Percentiles rank a stretch among this genome's conserved stretches.
phyloP scores from a whole-genome alignment of 352 stramenopile genomes.

The Aphanomyces invadans region DNA sequence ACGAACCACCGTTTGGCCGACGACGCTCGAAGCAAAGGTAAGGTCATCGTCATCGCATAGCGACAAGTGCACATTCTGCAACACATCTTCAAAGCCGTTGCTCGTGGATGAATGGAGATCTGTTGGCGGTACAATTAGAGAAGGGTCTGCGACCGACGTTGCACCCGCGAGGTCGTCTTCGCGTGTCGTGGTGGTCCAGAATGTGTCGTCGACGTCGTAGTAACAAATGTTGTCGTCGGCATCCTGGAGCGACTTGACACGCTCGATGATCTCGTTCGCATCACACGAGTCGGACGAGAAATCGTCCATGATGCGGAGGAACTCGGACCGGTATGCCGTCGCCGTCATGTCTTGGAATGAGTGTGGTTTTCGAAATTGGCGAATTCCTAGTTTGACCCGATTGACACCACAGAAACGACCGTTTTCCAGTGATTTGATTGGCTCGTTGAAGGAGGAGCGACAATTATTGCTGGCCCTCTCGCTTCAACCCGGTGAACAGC shows the following conservation, averaged over 20 bases:
- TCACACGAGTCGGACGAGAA: constrained; percentile 59
- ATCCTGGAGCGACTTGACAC: constrained; percentile 60
- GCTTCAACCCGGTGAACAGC: background rate
- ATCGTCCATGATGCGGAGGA: constrained; percentile 71
- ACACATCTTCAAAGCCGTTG: constrained; percentile 43
- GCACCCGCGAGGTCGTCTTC: too few relatives aligned
- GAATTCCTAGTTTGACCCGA: constrained; percentile 13
- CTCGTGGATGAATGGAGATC: background rate
- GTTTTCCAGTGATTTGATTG: constrained; percentile 5
- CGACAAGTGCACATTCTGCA: constrained; percentile 40
- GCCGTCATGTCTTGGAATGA: constrained; percentile 8
- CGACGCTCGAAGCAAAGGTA: background rate
- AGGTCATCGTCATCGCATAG: background rate
- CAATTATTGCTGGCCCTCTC: background rate
- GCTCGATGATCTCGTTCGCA: constrained; percentile 51
- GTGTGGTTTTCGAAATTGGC: background rate
- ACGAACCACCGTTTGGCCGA: background rate
- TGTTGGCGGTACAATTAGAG: background rate
- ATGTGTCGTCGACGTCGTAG: background rate
- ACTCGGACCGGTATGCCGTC: constrained; percentile 28
- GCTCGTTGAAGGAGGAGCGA: background rate
- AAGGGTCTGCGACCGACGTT: too few relatives aligned
- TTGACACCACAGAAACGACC: constrained; percentile 16
- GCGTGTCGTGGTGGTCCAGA: background rate
- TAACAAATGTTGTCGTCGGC: constrained; percentile 20